Evolutionary conservation across 2,329 filamentous ascomycete genomes (phyloP).

Genomic region (Trichocomaceae sp.): DNA sequence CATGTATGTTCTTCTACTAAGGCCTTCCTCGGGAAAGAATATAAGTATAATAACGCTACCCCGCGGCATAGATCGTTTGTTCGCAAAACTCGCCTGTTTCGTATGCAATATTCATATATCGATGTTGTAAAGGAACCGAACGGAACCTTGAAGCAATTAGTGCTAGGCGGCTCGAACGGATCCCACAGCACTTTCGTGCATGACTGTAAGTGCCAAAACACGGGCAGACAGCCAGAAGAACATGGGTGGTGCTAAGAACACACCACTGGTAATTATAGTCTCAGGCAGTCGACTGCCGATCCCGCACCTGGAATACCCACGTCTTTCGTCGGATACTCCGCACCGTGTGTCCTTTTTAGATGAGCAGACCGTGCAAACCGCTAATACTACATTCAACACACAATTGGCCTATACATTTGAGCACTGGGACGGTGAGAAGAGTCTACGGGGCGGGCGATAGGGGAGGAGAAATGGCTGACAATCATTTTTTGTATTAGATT

Average conservation of each 20-base stretch:
- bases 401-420: constrained; percentile 40
- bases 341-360: constrained; percentile 38
- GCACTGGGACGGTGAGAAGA: constrained; percentile 35
- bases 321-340: constrained; percentile 27
- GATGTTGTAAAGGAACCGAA: constrained; percentile 35
- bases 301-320: constrained; percentile 39
- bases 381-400: constrained; percentile 32
- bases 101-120: constrained; percentile 33
- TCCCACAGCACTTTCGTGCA: constrained; percentile 33
- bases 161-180: constrained; percentile 33
- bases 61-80: constrained; percentile 30
- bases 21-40: no score
- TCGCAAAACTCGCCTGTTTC: constrained; percentile 34
- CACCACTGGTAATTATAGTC: constrained; percentile 26
- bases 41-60: neutral
- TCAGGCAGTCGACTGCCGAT: constrained; percentile 33
- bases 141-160: constrained; percentile 31
- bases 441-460: neutral
- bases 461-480: constrained; percentile 2
- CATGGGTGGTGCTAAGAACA: constrained; percentile 1
- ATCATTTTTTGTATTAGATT: constrained; percentile 25
- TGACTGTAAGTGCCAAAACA: constrained; percentile 26
- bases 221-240: neutral
- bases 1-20: constrained; percentile 22
- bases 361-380: constrained; percentile 38